These are phyloP conservation scores for Leccinum uliginosum DNA, from an alignment of 768 basidiomycete species.

Conservation along the genomic window DNA sequence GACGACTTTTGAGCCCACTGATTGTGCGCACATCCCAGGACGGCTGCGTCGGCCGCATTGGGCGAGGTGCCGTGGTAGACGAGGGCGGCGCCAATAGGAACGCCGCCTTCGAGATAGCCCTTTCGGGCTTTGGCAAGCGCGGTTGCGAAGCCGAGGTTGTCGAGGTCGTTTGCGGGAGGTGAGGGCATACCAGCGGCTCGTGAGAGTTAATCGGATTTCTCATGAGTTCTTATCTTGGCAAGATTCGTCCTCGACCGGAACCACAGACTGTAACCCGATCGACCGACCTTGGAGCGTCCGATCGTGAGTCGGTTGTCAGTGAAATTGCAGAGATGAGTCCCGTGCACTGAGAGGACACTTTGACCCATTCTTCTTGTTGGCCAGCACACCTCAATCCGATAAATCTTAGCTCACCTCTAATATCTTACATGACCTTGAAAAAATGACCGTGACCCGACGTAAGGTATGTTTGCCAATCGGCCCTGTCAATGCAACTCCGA, in stretches of 20 bases:
- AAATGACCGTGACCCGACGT: no score
- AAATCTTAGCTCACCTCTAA: neutral
- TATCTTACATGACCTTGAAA: no score
- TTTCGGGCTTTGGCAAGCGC: slow-evolving; percentile 41
- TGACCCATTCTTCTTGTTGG: neutral
- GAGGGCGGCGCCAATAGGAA: slow-evolving; percentile 57
- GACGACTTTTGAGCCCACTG: slow-evolving; percentile 40
- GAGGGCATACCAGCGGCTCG: neutral
- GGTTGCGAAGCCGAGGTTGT: slow-evolving; percentile 29
- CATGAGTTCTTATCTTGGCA: neutral
- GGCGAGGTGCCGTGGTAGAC: slow-evolving; percentile 24
- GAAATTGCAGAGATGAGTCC: neutral
- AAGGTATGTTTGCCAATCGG: neutral
- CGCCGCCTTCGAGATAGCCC: slow-evolving; percentile 48
- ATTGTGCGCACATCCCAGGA: slow-evolving; percentile 44
- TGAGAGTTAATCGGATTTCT: neutral
- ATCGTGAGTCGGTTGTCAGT: neutral
- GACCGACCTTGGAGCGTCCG: neutral
- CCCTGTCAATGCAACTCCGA: slow-evolving; percentile 12
- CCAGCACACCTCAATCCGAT: neutral
- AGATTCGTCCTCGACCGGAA: neutral
- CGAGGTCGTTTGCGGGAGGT: slow-evolving; percentile 5
- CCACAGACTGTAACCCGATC: neutral
- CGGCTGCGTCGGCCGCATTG: slow-evolving; percentile 5
- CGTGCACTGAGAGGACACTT: neutral